Base-by-base conservation (phyloP, 306 rosid genomes). In the Cicer yamashitae region DNA sequence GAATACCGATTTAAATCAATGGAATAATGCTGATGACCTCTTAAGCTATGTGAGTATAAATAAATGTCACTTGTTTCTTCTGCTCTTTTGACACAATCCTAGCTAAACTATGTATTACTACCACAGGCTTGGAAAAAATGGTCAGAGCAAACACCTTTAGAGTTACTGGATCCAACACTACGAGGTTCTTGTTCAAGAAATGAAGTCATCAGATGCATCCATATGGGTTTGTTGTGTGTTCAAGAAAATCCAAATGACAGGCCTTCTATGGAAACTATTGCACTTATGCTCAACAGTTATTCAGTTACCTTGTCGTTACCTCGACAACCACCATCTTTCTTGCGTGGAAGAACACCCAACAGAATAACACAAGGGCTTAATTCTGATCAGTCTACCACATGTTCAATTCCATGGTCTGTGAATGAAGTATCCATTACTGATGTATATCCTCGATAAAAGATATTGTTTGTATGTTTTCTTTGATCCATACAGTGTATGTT, bases 171-270 rank as follows among this genome's bases (percentile, higher is more conserved):
- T 87, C 86, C 88, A 43, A 72, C 72, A 3, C 73, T 87, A 50
- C 54, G 79, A 70, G 85, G 70, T 37, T 84, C 86, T 67, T 82
- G 60, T 71, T 79, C 90, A 34, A 82, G 82, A 71, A 82, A 77
- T 17, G 90, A 87, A 82, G 88, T 87, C 50, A 63, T 64, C 5
- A 84, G 85, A 82, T 87, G 90, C 86, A 82, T 87, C 69, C 90
- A 87, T 20, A 82, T 84, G 30, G 88, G 85, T 57, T 79, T 87
- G 43, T 79, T 87, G 5, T 87, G 85, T 60, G 82, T 87, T 58
- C 90, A 87, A 52, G 90, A 87, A 53, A 78, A 66, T 87, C 88
- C 90, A 10, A 43, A 65, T 1, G 77, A 73, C 38, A 65, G 90
- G 25, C 90, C 90, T 10, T 75, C 90, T 2, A 79, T 87, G 88